Evolutionary conservation across 2,329 filamentous ascomycete genomes (phyloP).

Genomic region (Fonsecaea nubica): DNA sequence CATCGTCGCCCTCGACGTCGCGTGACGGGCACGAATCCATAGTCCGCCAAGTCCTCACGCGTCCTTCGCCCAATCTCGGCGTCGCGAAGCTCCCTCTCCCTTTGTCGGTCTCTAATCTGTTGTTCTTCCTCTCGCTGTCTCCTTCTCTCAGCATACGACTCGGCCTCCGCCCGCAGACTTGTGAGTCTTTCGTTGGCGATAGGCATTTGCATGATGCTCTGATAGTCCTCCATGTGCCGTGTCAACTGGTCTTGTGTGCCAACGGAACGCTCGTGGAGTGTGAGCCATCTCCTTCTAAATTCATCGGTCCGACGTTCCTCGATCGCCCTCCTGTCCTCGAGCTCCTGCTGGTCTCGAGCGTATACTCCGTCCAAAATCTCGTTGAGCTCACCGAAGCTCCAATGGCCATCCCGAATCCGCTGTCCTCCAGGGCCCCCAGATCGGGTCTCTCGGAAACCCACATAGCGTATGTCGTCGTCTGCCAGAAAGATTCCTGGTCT

Average conservation of each 20-base stretch:
- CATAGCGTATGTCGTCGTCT: slow-evolving; percentile 1
- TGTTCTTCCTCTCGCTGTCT: slow-evolving; percentile 15
- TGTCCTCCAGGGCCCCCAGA: background rate
- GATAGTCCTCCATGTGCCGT: slow-evolving; percentile 8
- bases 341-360: slow-evolving; percentile 22
- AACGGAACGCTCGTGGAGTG: background rate
- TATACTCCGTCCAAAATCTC: slow-evolving; percentile 15
- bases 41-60: slow-evolving; percentile 7
- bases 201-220: background rate
- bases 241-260: background rate
- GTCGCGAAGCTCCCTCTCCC: slow-evolving; percentile 10
- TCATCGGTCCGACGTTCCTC: slow-evolving; percentile 14
- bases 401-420: background rate
- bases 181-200: slow-evolving; percentile 8
- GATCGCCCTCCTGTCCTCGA: slow-evolving; percentile 8
- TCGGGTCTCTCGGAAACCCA: slow-evolving; percentile 16
- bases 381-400: background rate
- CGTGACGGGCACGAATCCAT: slow-evolving; percentile 7
- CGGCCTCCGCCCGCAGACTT: background rate
- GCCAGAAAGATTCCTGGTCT: slow-evolving; percentile 2
- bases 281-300: slow-evolving; percentile 2
- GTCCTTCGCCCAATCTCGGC: slow-evolving; percentile 2
- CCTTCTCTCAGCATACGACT: slow-evolving; percentile 1
- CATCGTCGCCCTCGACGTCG: background rate
- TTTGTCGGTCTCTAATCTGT: slow-evolving; percentile 4